Percentiles rank a stretch among this genome's conserved stretches.
phyloP scores from a whole-genome alignment of 1,139 yeast species.

The Scheffersomyces titani region DNA sequence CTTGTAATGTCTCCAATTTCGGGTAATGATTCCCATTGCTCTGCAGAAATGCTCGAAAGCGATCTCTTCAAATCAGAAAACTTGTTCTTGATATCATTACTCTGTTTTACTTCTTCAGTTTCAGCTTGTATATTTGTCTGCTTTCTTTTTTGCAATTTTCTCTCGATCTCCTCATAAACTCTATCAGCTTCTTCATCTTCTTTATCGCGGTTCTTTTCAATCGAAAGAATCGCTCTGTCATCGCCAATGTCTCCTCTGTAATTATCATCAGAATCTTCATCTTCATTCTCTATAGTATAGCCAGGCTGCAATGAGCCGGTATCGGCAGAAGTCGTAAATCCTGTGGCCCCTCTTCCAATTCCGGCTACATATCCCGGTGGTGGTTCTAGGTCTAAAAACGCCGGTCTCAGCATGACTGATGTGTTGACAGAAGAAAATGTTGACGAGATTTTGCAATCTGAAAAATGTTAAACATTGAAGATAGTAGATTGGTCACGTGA shows the following conservation, averaged over 20 bases:
- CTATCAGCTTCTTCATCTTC: slow-evolving; percentile 77
- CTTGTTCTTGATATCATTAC: slow-evolving; percentile 22
- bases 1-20: slow-evolving; percentile 89
- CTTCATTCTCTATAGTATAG: slow-evolving; percentile 31
- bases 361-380: slow-evolving; percentile 94
- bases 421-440: background rate
- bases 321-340: slow-evolving; percentile 84
- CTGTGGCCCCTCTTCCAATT: slow-evolving; percentile 92
- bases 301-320: slow-evolving; percentile 53
- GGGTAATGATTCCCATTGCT: slow-evolving; percentile 82
- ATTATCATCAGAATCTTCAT: slow-evolving; percentile 27
- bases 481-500: background rate
- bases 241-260: slow-evolving; percentile 26
- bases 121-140: slow-evolving; percentile 16
- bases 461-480: no score
- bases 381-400: slow-evolving; percentile 83
- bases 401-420: slow-evolving; percentile 46
- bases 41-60: slow-evolving; percentile 57
- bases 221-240: slow-evolving; percentile 9
- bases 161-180: slow-evolving; percentile 67
- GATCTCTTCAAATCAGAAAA: slow-evolving; percentile 60
- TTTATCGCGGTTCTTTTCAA: slow-evolving; percentile 35
- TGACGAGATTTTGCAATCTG: background rate
- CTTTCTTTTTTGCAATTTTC: slow-evolving; percentile 40
- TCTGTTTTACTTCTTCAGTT: slow-evolving; percentile 14